Evolutionary conservation across 345 rosid species (phyloP).

Genomic region (Punica granatum): DNA sequence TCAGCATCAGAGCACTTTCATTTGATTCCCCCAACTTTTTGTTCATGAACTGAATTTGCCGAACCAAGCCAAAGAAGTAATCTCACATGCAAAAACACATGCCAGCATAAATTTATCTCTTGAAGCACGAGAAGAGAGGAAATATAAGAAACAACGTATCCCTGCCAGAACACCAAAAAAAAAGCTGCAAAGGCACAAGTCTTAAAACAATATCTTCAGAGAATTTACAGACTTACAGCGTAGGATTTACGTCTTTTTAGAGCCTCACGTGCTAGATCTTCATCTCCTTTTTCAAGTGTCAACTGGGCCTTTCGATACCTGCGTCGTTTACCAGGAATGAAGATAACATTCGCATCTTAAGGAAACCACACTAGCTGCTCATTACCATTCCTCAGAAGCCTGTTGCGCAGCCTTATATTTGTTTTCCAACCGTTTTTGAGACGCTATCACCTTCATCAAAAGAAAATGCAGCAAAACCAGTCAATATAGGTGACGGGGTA

Average conservation of each 20-base stretch:
- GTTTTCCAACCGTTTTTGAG: constrained; percentile 70
- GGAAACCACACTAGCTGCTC: constrained; percentile 1
- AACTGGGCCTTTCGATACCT: constrained; percentile 80
- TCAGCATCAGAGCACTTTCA: neutral
- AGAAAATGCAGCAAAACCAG: neutral
- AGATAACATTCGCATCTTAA: neutral
- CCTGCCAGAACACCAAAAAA: neutral
- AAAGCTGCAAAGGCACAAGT: neutral
- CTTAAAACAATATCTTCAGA: neutral
- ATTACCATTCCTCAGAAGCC: constrained; percentile 72
- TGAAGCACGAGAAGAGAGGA: neutral
- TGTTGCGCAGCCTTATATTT: constrained; percentile 62
- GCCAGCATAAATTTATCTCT: neutral
- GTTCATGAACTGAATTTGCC: neutral
- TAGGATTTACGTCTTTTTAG: constrained; percentile 72
- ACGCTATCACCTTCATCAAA: constrained; percentile 54
- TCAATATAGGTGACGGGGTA: constrained; percentile 3
- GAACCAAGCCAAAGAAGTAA: no score
- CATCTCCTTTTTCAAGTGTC: constrained; percentile 75
- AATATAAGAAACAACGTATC: neutral
- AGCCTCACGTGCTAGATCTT: constrained; percentile 86
- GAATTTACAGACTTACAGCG: constrained; percentile 39
- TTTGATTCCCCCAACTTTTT: neutral
- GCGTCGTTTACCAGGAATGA: neutral
- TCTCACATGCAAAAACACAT: no score